Evolutionary conservation across 164 flowering plant species (phyloP).

Genomic region (Tetracentron sinense): DNA sequence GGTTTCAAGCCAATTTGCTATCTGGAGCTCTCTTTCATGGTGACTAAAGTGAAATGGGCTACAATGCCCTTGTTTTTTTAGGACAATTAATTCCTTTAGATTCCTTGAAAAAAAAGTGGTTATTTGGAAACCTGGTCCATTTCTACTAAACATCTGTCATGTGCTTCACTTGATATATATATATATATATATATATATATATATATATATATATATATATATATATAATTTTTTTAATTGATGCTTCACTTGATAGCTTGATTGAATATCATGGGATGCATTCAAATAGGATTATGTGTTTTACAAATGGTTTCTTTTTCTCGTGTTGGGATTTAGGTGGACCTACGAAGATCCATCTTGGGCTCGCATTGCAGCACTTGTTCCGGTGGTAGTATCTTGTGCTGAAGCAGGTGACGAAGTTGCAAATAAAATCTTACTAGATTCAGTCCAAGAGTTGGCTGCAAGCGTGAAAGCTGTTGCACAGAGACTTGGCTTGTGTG

Average conservation of each 20-base stretch:
- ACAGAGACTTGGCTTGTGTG: constrained; percentile 68
- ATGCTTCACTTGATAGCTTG: constrained; percentile 7
- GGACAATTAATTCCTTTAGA: too few species aligned
- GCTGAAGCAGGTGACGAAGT: constrained; percentile 90
- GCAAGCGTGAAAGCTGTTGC: constrained; percentile 86
- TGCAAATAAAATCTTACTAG: constrained; percentile 57
- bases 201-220: too few species aligned
- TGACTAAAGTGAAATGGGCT: too few species aligned
- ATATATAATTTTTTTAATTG: too few species aligned
- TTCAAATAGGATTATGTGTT: constrained; percentile 1
- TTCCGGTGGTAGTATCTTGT: constrained; percentile 80
- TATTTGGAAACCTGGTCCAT: too few species aligned
- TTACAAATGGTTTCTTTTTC: constrained; percentile 9
- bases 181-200: too few species aligned
- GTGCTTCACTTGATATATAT: too few species aligned
- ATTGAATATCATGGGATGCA: constrained; percentile 5
- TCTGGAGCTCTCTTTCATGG: too few species aligned
- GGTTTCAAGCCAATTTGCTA: too few species aligned
- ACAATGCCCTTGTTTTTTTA: too few species aligned
- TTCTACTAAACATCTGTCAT: too few species aligned
- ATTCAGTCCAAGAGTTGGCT: constrained; percentile 80
- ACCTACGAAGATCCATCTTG: constrained; percentile 96
- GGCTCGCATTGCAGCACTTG: constrained; percentile 98
- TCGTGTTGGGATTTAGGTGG: constrained; percentile 60
- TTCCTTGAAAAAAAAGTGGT: too few species aligned